These are phyloP conservation scores for Grifola frondosa DNA, from an alignment of 1,284 basidiomycete species.

Conservation along the genomic window DNA sequence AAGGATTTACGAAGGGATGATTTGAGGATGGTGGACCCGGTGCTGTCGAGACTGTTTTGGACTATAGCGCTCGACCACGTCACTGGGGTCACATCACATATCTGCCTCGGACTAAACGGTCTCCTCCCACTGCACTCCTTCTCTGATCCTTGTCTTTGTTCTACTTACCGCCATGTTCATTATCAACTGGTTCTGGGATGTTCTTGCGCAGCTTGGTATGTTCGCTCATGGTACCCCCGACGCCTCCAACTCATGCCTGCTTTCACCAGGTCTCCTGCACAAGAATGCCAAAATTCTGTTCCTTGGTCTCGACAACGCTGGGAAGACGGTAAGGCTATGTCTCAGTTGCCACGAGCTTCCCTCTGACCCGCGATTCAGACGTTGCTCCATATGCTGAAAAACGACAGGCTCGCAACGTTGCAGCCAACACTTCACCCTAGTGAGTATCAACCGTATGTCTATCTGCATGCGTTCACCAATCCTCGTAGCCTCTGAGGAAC, in stretches of 20 bases:
- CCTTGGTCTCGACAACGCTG: conserved; percentile 97
- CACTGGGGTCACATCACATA: conserved; percentile 19
- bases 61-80: conserved; percentile 18
- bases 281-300: conserved; percentile 99
- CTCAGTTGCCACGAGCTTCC: too few species aligned
- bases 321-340: conserved; percentile 83
- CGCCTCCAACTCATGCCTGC: conserved; percentile 2
- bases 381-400: conserved; percentile 99
- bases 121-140: conserved; percentile 16
- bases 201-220: conserved; percentile 87
- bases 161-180: conserved; percentile 67
- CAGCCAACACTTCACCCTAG: conserved; percentile 99
- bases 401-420: conserved; percentile 95
- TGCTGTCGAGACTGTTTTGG: too few species aligned
- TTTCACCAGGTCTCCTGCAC: conserved; percentile 80
- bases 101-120: conserved; percentile 17
- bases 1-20: too few species aligned
- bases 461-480: conserved; percentile 2
- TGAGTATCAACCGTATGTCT: conserved; percentile 37
- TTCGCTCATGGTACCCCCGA: conserved; percentile 12
- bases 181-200: conserved; percentile 93
- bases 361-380: conserved; percentile 59
- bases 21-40: too few species aligned
- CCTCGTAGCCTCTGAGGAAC: conserved; percentile 91
- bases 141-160: conserved; percentile 15